These are phyloP conservation scores for Pleomassaria siparia DNA, from an alignment of 2,329 filamentous ascomycete species.

Conservation along the genomic window DNA sequence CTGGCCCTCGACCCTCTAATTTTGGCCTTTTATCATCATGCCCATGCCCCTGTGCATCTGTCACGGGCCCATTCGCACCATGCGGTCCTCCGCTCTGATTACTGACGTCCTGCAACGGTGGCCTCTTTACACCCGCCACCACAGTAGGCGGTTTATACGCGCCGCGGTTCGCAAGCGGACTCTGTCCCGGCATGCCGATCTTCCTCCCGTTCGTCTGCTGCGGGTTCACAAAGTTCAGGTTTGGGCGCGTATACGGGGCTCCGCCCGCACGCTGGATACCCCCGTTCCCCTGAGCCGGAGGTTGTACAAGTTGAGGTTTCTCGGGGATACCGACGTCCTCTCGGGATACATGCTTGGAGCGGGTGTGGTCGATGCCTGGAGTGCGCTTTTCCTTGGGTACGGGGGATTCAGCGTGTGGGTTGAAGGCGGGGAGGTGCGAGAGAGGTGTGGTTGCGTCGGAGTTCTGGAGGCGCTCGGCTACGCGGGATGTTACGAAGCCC, in stretches of 20 bases:
- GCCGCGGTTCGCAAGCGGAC: conserved; percentile 47
- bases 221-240: conserved; percentile 55
- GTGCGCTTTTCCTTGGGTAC: conserved; percentile 77
- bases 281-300: conserved; percentile 9
- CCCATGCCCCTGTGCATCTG: conserved; percentile 27
- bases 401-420: conserved; percentile 58
- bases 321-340: conserved; percentile 37
- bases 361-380: conserved; percentile 78
- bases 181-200: conserved; percentile 54
- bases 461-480: conserved; percentile 45
- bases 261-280: conserved; percentile 15
- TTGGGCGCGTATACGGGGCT: conserved; percentile 27
- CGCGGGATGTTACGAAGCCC: conserved; percentile 51
- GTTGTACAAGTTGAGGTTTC: conserved; percentile 14
- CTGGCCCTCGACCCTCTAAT: conserved; percentile 27
- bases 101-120: conserved; percentile 49
- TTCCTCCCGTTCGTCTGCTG: conserved; percentile 49
- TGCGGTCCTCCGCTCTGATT: conserved; percentile 36
- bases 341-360: conserved; percentile 70
- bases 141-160: conserved; percentile 49
- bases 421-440: conserved; percentile 45
- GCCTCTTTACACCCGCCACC: conserved; percentile 33
- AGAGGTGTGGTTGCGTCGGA: conserved; percentile 30
- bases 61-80: conserved; percentile 5
- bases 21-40: conserved; percentile 46